A percentile compares a stretch with the other conserved stretches of the same genome.
These are phyloP conservation scores for Thelonectria discophora DNA, from an alignment of 2,329 filamentous ascomycete species.

Conservation along the genomic window DNA sequence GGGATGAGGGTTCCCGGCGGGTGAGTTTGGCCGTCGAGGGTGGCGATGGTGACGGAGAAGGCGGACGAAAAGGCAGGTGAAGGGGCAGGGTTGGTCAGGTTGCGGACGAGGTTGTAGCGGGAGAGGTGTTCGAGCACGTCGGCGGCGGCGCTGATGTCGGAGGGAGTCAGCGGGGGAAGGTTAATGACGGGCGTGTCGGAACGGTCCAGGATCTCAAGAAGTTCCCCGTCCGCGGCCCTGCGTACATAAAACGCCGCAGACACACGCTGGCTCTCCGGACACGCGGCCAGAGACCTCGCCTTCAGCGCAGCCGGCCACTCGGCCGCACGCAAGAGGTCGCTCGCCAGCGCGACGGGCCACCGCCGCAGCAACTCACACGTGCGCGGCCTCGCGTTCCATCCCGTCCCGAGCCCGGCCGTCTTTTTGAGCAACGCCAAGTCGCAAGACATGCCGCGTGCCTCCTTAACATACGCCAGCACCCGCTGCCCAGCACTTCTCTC, in stretches of 20 bases:
- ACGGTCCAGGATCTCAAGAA: background rate
- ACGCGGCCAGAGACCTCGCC: background rate
- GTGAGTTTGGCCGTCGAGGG: background rate
- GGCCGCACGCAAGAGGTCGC: background rate
- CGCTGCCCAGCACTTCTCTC: background rate
- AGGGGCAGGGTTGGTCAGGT: background rate
- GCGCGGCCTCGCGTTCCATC: slow-evolving; percentile 12
- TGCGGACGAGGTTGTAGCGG: slow-evolving; percentile 12
- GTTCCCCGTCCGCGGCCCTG: background rate
- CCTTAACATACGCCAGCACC: background rate
- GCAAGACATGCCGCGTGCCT: background rate
- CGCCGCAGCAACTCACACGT: background rate
- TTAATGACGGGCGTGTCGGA: background rate
- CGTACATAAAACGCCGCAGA: background rate
- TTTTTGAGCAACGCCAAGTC: background rate
- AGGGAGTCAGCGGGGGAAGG: background rate
- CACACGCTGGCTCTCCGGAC: background rate
- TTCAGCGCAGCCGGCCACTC: background rate
- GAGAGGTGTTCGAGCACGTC: slow-evolving; percentile 8
- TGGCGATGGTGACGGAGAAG: background rate
- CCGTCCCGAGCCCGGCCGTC: fast-evolving
- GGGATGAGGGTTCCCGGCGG: background rate
- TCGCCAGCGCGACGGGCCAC: background rate
- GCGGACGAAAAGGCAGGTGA: background rate
- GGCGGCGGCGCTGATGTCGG: background rate